Evolutionary conservation across 2,329 filamentous ascomycete genomes (phyloP), one percentile per base, ranked within the genome.

Genomic region (Arthroderma uncinatum): DNA sequence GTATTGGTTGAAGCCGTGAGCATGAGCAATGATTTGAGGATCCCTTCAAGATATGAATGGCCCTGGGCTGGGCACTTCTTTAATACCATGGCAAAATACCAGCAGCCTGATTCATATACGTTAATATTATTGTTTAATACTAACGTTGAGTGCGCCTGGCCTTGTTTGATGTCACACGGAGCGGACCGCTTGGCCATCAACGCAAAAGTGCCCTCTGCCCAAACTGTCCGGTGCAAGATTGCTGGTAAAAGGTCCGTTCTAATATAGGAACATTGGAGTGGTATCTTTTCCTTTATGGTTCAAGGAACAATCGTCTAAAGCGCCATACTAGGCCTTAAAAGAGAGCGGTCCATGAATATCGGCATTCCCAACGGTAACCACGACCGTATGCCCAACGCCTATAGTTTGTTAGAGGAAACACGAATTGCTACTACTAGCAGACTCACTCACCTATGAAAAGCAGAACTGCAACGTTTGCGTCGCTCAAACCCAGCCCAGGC

Each of bases 121-220:
- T 30, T 52, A 34, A 33, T 33, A 52, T 52, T n/a, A 54, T 16
- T 21, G 6, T 10, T 23, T 28, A 47, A 28, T 23, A 37, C 8
- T 54, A 54, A 16, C 4, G 34, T 16, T 54, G 28, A 25, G 21
- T 16, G 16, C 14, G 28, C 53, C 14, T 30, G 28, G 28, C 3
- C 28, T 10, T 47, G 53, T 55, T 55, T 55, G 39, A 55, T 55
- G 39, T 55, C 53, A 55, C 53, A 55, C 53, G 21, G 37, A 33
- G 23, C 36, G 53, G 53, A 30, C 53, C 53, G 53, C 34, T 54
- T 25, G 53, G 48, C 21, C 48, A 47, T 23, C 40, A 47, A 47
- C 23, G 40, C 40, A 25, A 47, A 42, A 19, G 19, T 6, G 28
- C 7, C 28, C 28, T 47, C 40, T 25, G 40, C 40, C 40, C 40